Base-by-base conservation (phyloP, 805 yeast genomes). In the Vanderwaltozyma yarrowii region DNA sequence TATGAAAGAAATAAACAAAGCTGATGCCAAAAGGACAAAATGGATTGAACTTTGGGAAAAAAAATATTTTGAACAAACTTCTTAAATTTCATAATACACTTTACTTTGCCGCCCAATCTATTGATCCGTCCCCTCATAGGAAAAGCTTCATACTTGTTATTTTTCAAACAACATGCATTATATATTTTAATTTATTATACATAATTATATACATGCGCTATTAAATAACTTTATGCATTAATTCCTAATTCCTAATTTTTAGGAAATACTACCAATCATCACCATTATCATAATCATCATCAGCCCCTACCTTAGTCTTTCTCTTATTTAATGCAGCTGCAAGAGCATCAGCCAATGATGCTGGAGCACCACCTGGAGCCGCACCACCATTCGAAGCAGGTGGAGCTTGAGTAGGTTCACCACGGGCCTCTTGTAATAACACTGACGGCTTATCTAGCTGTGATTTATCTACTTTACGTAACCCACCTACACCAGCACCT, bases 241-340 rank as follows among this genome's bases (percentile, higher is more conserved):
- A n/a, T n/a, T n/a, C n/a, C n/a, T n/a, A n/a, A n/a, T n/a, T n/a
- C n/a, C n/a, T n/a, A n/a, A n/a, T n/a, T n/a, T n/a, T n/a, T n/a
- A n/a, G n/a, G n/a, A n/a, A n/a, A n/a, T n/a, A 24, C 20, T 45
- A 73, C 86, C 86, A 80, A 37, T 85, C 95, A 38, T 74, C 80
- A 17, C 73, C 80, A 46, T 82, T 87, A 49, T 88, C 96, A 46
- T 83, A 94, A 42, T 82, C 88, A 45, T 82, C 92, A 48, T 83
- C 94, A 42, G 81, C 92, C 45, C 86, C 95, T 7, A 89, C 94
- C 58, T 85, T 86, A 16, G 73, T 76, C 61, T 89, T 89, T 53
- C 96, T 73, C 40, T 76, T 74, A 50, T 71, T 82, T 46, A 89
- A 69, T 3, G 96, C 97, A 14, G 83, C 83, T 9, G 94, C 86